Percentiles rank a stretch among this genome's conserved stretches.
These are phyloP conservation scores for Cryptosporidium muris DNA, from an alignment of 169 alveolate genomes.

Conservation along the genomic window DNA sequence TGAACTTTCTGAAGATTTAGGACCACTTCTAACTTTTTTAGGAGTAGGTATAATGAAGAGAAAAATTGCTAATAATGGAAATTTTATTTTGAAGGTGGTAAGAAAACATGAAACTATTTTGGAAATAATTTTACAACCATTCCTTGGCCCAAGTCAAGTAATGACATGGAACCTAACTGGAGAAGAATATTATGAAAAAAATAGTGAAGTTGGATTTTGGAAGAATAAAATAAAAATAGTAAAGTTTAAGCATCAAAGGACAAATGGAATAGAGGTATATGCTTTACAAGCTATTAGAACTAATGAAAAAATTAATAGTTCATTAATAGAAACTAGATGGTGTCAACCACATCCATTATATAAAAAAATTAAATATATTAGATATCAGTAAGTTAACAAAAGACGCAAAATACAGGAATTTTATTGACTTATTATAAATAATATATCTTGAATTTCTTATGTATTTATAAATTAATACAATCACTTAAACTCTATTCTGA, in stretches of 20 bases:
- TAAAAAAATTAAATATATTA: conserved; percentile 24
- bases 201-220: conserved; percentile 55
- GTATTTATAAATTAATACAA: too few species aligned
- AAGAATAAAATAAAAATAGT: conserved; percentile 36
- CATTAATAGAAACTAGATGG: conserved; percentile 63
- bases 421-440: too few species aligned
- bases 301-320: conserved; percentile 16
- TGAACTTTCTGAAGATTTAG: conserved; percentile 52
- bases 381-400: conserved; percentile 51
- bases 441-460: too few species aligned
- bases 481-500: too few species aligned
- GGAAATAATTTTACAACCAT: conserved; percentile 36
- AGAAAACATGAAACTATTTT: background rate
- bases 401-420: background rate
- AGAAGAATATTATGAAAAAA: conserved; percentile 15
- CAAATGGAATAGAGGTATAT: conserved; percentile 9
- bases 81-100: conserved; percentile 23
- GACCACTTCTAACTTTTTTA: conserved; percentile 5
- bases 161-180: conserved; percentile 63
- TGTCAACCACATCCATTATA: conserved; percentile 15
- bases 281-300: conserved; percentile 30
- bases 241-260: conserved; percentile 28
- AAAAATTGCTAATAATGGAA: conserved; percentile 55
- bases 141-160: conserved; percentile 55
- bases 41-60: conserved; percentile 51